Evolutionary conservation across 139 green algal genomes (phyloP).

Genomic region (Auxenochlorella pyrenoidosa): DNA sequence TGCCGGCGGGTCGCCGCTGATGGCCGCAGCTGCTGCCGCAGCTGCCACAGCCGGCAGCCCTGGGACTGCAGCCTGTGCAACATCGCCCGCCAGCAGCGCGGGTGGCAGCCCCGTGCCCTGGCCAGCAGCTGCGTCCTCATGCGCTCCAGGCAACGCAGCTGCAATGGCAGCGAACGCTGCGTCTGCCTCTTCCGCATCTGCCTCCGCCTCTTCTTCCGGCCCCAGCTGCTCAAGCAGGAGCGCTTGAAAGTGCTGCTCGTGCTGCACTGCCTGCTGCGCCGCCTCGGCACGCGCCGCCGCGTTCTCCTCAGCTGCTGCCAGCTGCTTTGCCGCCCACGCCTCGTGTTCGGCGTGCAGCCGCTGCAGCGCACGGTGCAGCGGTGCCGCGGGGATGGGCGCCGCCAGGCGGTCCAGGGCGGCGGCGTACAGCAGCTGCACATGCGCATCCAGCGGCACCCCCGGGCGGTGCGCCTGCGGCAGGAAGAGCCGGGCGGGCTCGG

Average conservation of each 20-base stretch:
- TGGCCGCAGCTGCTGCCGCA: not conserved
- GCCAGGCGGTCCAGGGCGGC: constrained; percentile 7
- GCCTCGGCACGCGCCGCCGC: not conserved
- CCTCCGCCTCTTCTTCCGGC: not conserved
- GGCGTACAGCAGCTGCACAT: constrained; percentile 26
- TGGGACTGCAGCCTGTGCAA: not conserved
- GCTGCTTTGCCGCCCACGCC: not conserved
- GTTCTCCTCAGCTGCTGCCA: not conserved
- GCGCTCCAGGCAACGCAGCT: not conserved
- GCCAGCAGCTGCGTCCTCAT: not conserved
- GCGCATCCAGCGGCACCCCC: not conserved
- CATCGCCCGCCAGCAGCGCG: not conserved
- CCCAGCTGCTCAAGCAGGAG: not conserved
- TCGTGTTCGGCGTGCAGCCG: constrained; percentile 20
- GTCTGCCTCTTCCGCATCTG: not conserved
- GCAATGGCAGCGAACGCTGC: not conserved
- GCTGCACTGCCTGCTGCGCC: not conserved
- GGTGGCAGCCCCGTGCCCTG: not conserved
- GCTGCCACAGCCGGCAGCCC: not conserved
- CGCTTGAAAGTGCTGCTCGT: not conserved
- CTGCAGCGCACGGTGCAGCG: not conserved
- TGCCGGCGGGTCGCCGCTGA: not conserved
- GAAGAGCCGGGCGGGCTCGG: not conserved
- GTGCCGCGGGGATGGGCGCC: not conserved
- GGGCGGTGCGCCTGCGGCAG: constrained; percentile 1